Evolutionary conservation across 108 stramenopile genomes (phyloP), one percentile per base, ranked within the genome.

Genomic region (Aurantiochytrium sp.): DNA sequence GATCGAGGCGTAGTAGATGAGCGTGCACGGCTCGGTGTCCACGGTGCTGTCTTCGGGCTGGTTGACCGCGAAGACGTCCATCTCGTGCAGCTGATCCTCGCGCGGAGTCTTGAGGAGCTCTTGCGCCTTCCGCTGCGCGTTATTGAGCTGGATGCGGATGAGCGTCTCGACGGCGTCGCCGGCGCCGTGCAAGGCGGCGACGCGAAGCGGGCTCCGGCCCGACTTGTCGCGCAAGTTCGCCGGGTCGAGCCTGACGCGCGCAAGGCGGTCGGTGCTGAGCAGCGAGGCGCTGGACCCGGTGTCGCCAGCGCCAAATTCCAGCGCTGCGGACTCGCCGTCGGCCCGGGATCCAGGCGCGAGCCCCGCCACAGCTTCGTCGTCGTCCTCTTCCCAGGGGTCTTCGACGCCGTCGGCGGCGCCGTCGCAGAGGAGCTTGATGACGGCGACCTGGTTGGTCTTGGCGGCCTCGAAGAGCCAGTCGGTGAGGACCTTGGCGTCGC

Each of bases 391-490:
- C 73, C 45, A 41, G 21, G 27, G 39, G 2, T 65, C 32, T 17
- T 24, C 34, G 59, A 30, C 59, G 34, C 34, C 34, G 15, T 30
- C 59, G 10, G 8, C 34, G 1, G 8, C 32, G n/a, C 6, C 42
- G 12, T 6, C 73, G 45, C 73, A 81, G 6, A 81, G 30, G 2
- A 81, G 42, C 30, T 81, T 81, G 73, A 81, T 81, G 45, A 81
- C 73, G 17, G 8, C 39, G 3, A 81, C 73, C 32, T 81, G 73
- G 32, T 81, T 48, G 6, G 39, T 41, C 45, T 81, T 30, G 42
- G 73, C 73, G 12, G 73, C 73, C 45, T 81, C 42, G 73, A 39
- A 81, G 45, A 81, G 45, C 73, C 73, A 81, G 45, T 81, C 30
- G 6, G 21, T 81, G 45, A 81, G 73, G 27, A 81, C 73, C 42